These are phyloP conservation scores for Trichoderma polysporum DNA, from an alignment of 2,329 filamentous ascomycete species.

Conservation along the genomic window DNA sequence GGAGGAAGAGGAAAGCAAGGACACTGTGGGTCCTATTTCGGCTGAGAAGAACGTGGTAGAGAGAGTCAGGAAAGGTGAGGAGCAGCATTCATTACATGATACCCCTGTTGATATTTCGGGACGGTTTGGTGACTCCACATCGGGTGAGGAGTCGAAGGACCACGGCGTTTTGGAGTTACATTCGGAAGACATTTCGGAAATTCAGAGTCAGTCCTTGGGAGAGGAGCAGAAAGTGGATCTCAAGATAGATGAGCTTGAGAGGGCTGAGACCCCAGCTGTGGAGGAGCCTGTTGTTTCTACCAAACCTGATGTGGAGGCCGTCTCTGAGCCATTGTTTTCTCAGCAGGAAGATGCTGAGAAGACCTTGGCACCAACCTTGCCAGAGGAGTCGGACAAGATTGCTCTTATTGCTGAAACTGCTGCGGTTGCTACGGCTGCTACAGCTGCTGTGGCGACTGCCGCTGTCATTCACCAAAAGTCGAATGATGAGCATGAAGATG, in stretches of 20 bases:
- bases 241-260: conserved; percentile 22
- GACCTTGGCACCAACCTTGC: not conserved
- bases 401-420: conserved; percentile 16
- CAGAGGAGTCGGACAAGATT: conserved; percentile 11
- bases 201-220: conserved; percentile 24
- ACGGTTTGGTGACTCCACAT: conserved; percentile 31
- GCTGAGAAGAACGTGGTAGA: conserved; percentile 35
- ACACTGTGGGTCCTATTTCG: conserved; percentile 41
- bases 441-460: conserved; percentile 16
- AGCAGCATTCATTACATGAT: conserved; percentile 39
- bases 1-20: conserved; percentile 40
- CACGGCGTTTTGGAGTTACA: conserved; percentile 32
- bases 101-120: conserved; percentile 38
- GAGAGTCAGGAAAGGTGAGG: conserved; percentile 46
- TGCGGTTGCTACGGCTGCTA: conserved; percentile 10
- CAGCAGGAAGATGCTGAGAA: conserved; percentile 16
- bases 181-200: conserved; percentile 30
- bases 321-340: conserved; percentile 17
- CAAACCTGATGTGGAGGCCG: conserved; percentile 18
- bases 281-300: conserved; percentile 16
- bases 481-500: not conserved
- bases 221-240: conserved; percentile 28
- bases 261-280: conserved; percentile 13
- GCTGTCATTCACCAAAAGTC: conserved; percentile 11
- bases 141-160: conserved; percentile 27